These are phyloP conservation scores for Dittrichia graveolens DNA, from an alignment of 129 eudicot species.

Conservation along the genomic window DNA sequence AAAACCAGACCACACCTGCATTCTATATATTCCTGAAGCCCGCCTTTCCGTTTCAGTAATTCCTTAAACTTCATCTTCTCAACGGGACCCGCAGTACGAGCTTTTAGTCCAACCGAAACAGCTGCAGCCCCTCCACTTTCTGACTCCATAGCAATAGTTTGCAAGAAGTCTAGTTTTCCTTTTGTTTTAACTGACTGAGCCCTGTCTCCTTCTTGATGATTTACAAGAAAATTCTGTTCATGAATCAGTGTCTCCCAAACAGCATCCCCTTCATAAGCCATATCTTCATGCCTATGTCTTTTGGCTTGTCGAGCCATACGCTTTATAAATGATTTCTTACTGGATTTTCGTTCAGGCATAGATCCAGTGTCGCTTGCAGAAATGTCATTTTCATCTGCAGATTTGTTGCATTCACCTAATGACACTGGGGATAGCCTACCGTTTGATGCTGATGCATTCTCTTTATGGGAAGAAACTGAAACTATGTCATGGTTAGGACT, in stretches of 20 bases:
- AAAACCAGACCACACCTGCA: conserved; percentile 65
- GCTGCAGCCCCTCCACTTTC: conserved; percentile 76
- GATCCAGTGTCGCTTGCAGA: conserved; percentile 45
- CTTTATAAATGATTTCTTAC: conserved; percentile 40
- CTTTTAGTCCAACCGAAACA: conserved; percentile 86
- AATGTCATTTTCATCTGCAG: conserved; percentile 49
- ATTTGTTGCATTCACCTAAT: conserved; percentile 38
- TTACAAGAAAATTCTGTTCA: conserved; percentile 50
- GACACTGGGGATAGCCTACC: conserved; percentile 50
- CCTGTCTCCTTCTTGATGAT: conserved; percentile 50
- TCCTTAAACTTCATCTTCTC: conserved; percentile 95
- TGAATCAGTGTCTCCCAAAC: conserved; percentile 77
- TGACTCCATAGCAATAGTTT: conserved; percentile 42
- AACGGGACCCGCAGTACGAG: conserved; percentile 68
- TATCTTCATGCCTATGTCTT: conserved; percentile 76
- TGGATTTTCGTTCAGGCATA: conserved; percentile 39
- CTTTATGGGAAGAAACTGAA: conserved; percentile 55
- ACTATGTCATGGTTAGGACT: conserved; percentile 37
- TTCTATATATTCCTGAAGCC: conserved; percentile 81
- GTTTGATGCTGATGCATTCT: conserved; percentile 44
- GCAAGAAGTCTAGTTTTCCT: conserved; percentile 43
- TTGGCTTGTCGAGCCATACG: conserved; percentile 68
- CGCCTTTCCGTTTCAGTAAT: conserved; percentile 88
- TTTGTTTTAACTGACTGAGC: conserved; percentile 38
- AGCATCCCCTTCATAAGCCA: conserved; percentile 98